Base-by-base conservation (phyloP, 371 early-diverging fungal genomes). In the Entomophthora muscae region DNA sequence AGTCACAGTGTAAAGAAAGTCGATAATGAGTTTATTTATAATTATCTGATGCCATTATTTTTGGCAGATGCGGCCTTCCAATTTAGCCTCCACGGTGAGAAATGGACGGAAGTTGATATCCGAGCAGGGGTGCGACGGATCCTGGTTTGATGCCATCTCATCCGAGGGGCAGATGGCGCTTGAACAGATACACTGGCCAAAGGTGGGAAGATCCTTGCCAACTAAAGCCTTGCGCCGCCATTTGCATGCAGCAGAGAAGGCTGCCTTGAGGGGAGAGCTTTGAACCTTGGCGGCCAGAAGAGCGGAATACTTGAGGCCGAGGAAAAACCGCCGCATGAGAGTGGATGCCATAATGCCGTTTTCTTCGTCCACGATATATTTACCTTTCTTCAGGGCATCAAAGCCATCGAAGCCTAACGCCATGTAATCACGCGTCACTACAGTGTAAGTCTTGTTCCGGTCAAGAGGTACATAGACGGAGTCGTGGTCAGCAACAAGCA, bases 341-440 rank as follows among this genome's bases (percentile, higher is more conserved):
- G 79, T 74, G 1, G 78, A 72, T 7, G 81, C 68, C 3, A 77
- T 58, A 23, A 83, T 71, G 7, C 84, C 83, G 33, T 72, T 73
- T 53, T 83, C 82, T 22, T 82, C 77, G 62, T 80, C 82, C 1
- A 83, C 70, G 1, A 83, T 22, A 29, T 69, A 66, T 57, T 74
- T 64, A 28, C 75, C 71, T 13, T 66, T 63, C 53, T 66, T 72
- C 26, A 83, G 66, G 1, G 74, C 68, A 0, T 66, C 67, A 64
- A 72, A 83, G 1, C 84, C 84, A 61, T 83, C 84, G 60, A 77
- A 75, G 3, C 84, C 84, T 2, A 68, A 65, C 56, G 79, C 77
- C 69, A 83, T 68, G 66, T 83, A 83, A 31, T 69, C 64, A 10
- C 84, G 72, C 1, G 82, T 80, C n/a, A 73, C 76, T 3, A 83